Evolutionary conservation across 2,329 filamentous ascomycete genomes (phyloP).

Genomic region (Lachnellula hyalina): DNA sequence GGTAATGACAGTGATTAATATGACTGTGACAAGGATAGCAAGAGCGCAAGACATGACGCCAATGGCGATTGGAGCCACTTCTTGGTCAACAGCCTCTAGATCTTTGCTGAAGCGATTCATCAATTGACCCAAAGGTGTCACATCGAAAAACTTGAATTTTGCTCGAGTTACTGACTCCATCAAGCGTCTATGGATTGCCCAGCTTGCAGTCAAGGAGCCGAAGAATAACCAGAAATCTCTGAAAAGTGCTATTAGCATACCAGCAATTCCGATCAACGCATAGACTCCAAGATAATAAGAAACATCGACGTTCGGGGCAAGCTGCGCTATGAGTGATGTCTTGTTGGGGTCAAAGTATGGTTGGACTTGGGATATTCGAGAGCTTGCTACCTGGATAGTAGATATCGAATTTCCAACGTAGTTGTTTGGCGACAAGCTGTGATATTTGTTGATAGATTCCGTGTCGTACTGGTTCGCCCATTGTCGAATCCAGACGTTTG

Average conservation of each 20-base stretch:
- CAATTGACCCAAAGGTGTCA: constrained; percentile 88
- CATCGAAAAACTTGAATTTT: constrained; percentile 96
- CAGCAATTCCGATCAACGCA: constrained; percentile 69
- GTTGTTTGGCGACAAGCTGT: constrained; percentile 17
- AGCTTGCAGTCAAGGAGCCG: constrained; percentile 84
- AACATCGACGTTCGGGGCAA: constrained; percentile 61
- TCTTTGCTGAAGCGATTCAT: constrained; percentile 99
- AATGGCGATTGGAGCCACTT: constrained; percentile 88
- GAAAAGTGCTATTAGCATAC: constrained; percentile 74
- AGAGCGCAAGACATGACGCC: constrained; percentile 60
- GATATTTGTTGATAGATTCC: constrained; percentile 13
- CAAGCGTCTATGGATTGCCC: constrained; percentile 72
- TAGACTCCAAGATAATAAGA: constrained; percentile 81
- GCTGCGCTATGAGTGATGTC: constrained; percentile 25
- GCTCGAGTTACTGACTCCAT: constrained; percentile 78
- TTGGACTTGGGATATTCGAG: constrained; percentile 24
- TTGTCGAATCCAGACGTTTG: constrained; percentile 89
- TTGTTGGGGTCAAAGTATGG: constrained; percentile 30
- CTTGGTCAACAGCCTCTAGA: constrained; percentile 89
- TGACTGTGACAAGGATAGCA: constrained; percentile 74
- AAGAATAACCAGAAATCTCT: constrained; percentile 88
- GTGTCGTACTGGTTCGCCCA: constrained; percentile 86
- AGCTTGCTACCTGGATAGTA: constrained; percentile 21
- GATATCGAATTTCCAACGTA: constrained; percentile 28
- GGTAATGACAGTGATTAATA: constrained; percentile 82